Evolutionary conservation across 768 basidiomycete genomes (phyloP), one percentile per base, ranked within the genome.

Genomic region (Leccinellum luteum): DNA sequence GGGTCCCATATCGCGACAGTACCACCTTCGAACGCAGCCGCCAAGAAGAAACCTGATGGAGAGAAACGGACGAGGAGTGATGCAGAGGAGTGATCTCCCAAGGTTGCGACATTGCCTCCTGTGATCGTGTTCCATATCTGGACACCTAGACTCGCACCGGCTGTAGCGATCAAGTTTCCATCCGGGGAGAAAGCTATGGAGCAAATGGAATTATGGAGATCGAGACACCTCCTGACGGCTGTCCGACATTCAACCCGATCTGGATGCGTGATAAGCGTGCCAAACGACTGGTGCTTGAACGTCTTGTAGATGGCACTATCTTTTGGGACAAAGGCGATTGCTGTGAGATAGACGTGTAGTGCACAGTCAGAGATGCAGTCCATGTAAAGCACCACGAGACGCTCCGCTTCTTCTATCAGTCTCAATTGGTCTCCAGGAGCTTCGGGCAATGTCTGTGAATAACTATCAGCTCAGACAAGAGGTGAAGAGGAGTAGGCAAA

Each of bases 101-200:
- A 41, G 32, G 59, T 65, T 2, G 66, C 66, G 0, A 67, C 9
- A 17, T 67, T 67, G 23, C 48, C 48, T 6, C 66, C 66, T 0
- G 66, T 67, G 35, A 63, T 30, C 2, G 52, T 41, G 2, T 61
- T 63, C 67, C 67, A 68, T 13, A 68, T 15, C 25, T 65, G 68
- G 25, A 68, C 66, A 2, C 63, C 60, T 3, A 69, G 52, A 23
- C 50, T 43, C 0, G 8, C 49, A 13, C 58, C 52, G 6, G 58
- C 66, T 9, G 66, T 66, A 1, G 67, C 66, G n/a, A 67, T 50
- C 23, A 52, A 12, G 3, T 56, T 31, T 0, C 59, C 54, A 32
- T 54, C 50, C n/a, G 55, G 62, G 14, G 61, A 64, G 59, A 62
- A 62, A 6, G 34, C 54, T 13, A 68, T 41, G 0, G 68, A 65